phyloP scores from a whole-genome alignment of 2,329 filamentous ascomycete genomes.

The Cercospora sp. region DNA sequence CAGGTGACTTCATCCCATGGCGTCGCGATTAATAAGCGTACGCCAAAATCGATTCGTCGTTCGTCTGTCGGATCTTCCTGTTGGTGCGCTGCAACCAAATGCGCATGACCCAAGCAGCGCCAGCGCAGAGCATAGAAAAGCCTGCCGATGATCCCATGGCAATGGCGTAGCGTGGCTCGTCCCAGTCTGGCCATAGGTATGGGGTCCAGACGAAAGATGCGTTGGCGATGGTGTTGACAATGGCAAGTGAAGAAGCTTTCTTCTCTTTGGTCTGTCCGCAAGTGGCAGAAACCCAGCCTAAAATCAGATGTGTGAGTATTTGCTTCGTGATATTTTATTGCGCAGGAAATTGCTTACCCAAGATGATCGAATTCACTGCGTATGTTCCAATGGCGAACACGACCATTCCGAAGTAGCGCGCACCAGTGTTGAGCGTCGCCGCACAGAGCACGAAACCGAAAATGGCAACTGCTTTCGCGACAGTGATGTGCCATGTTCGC shows the following conservation, averaged over 20 bases:
- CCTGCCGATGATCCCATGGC: constrained; percentile 49
- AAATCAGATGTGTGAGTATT: constrained; percentile 30
- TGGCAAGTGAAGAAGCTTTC: constrained; percentile 51
- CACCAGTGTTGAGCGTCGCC: constrained; percentile 42
- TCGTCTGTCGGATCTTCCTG: constrained; percentile 38
- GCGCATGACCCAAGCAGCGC: constrained; percentile 49
- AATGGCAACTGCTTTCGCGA: constrained; percentile 40
- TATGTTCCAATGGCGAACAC: constrained; percentile 44
- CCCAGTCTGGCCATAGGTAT: constrained; percentile 52
- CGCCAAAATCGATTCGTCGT: constrained; percentile 34
- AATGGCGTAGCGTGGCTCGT: constrained; percentile 49
- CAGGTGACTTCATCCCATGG: neutral
- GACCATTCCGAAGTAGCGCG: constrained; percentile 32
- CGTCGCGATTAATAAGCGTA: constrained; percentile 33
- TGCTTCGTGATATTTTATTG: neutral
- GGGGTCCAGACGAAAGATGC: constrained; percentile 55
- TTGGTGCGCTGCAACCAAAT: constrained; percentile 47
- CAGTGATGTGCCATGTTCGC: constrained; percentile 45
- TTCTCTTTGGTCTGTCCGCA: constrained; percentile 54
- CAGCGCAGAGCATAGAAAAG: constrained; percentile 48
- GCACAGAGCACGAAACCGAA: constrained; percentile 43
- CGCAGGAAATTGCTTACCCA: neutral
- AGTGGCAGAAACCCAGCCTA: constrained; percentile 50
- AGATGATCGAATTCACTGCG: constrained; percentile 48
- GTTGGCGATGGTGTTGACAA: constrained; percentile 53